These are phyloP conservation scores for Albatrellus sp. DNA, from an alignment of 1,284 basidiomycete genomes.

Conservation along the genomic window DNA sequence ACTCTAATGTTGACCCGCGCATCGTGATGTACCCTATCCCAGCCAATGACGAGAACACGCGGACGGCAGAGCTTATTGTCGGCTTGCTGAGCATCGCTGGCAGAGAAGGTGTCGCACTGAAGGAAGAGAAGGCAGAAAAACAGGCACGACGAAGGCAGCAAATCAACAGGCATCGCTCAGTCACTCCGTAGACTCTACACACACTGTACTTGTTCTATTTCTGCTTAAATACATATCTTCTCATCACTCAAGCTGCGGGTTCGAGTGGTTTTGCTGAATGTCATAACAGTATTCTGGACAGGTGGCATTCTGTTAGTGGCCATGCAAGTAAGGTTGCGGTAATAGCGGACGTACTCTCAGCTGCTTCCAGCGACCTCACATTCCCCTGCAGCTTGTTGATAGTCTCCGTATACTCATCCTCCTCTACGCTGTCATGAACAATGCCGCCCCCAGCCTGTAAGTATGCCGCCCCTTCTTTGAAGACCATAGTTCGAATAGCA, in stretches of 20 bases:
- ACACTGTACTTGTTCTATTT: neutral
- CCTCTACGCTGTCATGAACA: constrained; percentile 94
- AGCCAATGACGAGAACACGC: constrained; percentile 90
- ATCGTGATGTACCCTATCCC: constrained; percentile 98
- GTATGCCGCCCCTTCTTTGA: constrained; percentile 89
- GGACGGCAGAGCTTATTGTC: constrained; percentile 83
- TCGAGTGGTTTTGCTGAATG: constrained; percentile 30
- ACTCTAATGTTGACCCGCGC: constrained; percentile 93
- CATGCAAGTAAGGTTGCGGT: constrained; percentile 1
- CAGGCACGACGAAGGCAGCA: constrained; percentile 8
- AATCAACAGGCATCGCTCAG: constrained; percentile 8
- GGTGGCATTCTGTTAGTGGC: neutral
- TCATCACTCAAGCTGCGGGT: neutral
- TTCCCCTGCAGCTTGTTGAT: constrained; percentile 92
- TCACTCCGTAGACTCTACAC: neutral
- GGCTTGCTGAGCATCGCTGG: constrained; percentile 91
- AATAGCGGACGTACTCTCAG: constrained; percentile 63
- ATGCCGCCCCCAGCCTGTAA: constrained; percentile 97
- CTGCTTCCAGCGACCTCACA: constrained; percentile 72
- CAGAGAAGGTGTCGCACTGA: constrained; percentile 56
- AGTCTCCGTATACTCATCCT: constrained; percentile 94
- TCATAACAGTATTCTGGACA: constrained; percentile 53
- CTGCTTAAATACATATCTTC: constrained; percentile 2
- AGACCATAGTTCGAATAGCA: constrained; percentile 96
- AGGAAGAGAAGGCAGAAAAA: constrained; percentile 14